Conservation (phyloP, 306 rosid species). For the Dalbergia oliveri region DNA sequence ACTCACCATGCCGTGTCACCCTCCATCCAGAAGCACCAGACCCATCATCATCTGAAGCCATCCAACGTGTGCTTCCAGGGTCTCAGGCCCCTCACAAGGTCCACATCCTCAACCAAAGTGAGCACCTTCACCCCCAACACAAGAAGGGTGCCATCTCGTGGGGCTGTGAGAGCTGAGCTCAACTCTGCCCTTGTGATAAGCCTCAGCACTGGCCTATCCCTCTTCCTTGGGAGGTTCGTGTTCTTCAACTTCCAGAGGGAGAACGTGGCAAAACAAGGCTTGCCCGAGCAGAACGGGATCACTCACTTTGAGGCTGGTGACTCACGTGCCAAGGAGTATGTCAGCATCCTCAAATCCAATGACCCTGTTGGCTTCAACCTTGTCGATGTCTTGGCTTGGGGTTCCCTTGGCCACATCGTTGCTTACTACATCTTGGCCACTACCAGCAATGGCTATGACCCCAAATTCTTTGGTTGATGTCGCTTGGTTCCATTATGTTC, state of each 20-base stretch:
- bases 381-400: conserved; percentile 98
- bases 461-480: conserved; percentile 72
- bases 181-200: conserved; percentile 81
- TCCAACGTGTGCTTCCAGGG: conserved; percentile 76
- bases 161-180: conserved; percentile 73
- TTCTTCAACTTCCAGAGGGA: conserved; percentile 99
- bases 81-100: conserved; percentile 60
- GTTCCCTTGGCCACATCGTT: conserved; percentile 87
- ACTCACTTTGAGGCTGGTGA: conserved; percentile 97
- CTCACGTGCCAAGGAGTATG: conserved; percentile 87
- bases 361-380: conserved; percentile 98
- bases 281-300: conserved; percentile 94
- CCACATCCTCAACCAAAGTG: conserved; percentile 30
- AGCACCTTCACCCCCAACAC: not conserved
- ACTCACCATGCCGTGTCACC: conserved; percentile 56
- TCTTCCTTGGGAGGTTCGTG: conserved; percentile 92
- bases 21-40: conserved; percentile 44
- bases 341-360: conserved; percentile 91
- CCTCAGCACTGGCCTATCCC: conserved; percentile 94
- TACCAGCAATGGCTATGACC: conserved; percentile 94
- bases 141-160: conserved; percentile 10
- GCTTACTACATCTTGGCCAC: conserved; percentile 98
- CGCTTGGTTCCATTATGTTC: not conserved
- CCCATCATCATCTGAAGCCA: conserved; percentile 46
- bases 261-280: conserved; percentile 90